Evolutionary conservation across 2,329 filamentous ascomycete genomes (phyloP), one percentile per base, ranked within the genome.

Genomic region (Dactylellina drechsleri): DNA sequence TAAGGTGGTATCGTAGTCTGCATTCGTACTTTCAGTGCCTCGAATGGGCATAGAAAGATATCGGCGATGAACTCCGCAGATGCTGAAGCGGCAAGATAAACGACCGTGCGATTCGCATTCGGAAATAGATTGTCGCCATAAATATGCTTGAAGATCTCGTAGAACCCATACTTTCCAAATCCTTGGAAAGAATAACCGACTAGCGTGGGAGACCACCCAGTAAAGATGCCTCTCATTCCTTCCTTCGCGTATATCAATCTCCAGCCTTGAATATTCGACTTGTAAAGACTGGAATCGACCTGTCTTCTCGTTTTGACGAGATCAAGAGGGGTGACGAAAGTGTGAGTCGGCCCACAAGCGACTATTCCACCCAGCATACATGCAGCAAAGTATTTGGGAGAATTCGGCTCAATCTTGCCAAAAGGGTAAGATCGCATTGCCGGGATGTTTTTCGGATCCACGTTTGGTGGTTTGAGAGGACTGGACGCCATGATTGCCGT

Each of bases 301-400:
- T 97, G 93, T 16, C 92, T 91, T 64, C 92, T 91, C 75, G 91
- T 93, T 86, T 97, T 97, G 82, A 97, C 92, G 56, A 97, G 86
- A 82, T 97, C 93, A 16, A 56, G 71, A 77, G 50, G 72, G 5
- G 66, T 73, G 49, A 77, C 74, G 45, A 77, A 52, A 23, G 66
- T 71, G 49, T 76, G 72, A 52, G 72, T 66, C 20, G 66, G 66
- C 13, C 60, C 72, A 47, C 72, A 76, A 41, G 66, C 72, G 20
- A 66, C 60, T 31, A 71, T 76, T 1, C 93, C 93, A 73, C 93
- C 92, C 79, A 94, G 84, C 0, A 90, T 93, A 81, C 92, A 96
- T 18, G 92, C 90, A 23, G 90, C 91, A 83, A 96, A 97, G 84
- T 92, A 97, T 78, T 90, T 90, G 59, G 85, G 83, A 41, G 90